Percentiles rank a stretch among this genome's conserved stretches.
Conservation (phyloP, 2,329 filamentous ascomycete genomes). For the Bipolaris zeicola region DNA sequence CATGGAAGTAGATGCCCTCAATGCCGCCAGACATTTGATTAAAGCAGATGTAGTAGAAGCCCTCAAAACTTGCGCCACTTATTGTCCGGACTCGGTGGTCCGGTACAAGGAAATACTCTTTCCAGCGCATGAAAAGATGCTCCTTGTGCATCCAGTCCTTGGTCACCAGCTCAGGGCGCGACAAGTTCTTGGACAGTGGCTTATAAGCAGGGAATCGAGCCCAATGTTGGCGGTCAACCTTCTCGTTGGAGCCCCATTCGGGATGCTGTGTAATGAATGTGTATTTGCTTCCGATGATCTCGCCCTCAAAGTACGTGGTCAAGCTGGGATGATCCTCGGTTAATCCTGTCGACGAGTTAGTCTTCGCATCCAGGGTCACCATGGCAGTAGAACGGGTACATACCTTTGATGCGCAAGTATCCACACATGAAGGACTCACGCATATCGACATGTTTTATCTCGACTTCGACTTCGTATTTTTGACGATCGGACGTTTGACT, state of each 20-base stretch:
- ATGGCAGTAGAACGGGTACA: slow-evolving; percentile 21
- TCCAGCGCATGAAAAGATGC: slow-evolving; percentile 98
- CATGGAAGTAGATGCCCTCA: slow-evolving; percentile 96
- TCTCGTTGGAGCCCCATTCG: slow-evolving; percentile 89
- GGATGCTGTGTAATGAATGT: slow-evolving; percentile 90
- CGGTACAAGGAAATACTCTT: slow-evolving; percentile 95
- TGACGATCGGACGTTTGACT: slow-evolving; percentile 93
- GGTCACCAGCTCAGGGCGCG: slow-evolving; percentile 63
- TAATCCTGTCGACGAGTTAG: slow-evolving; percentile 64
- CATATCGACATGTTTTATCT: slow-evolving; percentile 96
- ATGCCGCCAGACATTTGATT: slow-evolving; percentile 87
- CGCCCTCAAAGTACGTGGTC: slow-evolving; percentile 97
- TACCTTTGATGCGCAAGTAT: slow-evolving; percentile 93
- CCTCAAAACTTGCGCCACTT: slow-evolving; percentile 93
- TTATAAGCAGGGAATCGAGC: slow-evolving; percentile 85
- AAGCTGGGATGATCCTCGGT: slow-evolving; percentile 97
- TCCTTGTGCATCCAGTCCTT: slow-evolving; percentile 78
- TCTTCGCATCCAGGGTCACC: not conserved
- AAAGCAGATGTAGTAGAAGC: slow-evolving; percentile 99
- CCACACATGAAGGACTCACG: slow-evolving; percentile 92
- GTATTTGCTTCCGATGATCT: slow-evolving; percentile 95
- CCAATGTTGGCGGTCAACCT: slow-evolving; percentile 94
- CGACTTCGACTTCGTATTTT: slow-evolving; percentile 93
- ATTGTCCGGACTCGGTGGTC: slow-evolving; percentile 92
- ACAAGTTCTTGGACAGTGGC: slow-evolving; percentile 70